phyloP scores from a whole-genome alignment of 306 rosid species.

The Medicago arabica region DNA sequence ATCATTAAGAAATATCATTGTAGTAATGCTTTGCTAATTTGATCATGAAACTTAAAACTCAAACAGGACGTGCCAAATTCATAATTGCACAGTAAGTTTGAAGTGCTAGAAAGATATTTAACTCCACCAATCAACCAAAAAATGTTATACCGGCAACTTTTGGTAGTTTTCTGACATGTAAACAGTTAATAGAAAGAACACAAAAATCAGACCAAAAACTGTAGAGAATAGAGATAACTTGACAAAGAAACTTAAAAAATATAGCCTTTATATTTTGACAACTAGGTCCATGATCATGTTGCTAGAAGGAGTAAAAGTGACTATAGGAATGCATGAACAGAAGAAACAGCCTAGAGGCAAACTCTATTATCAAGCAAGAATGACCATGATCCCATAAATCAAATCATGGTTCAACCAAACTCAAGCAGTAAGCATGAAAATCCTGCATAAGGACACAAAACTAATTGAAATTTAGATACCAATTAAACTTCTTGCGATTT shows the following conservation, averaged over 20 bases:
- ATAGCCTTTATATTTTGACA: slow-evolving; percentile 35
- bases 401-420: slow-evolving; percentile 5
- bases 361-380: slow-evolving; percentile 9
- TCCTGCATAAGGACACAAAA: too few relatives aligned
- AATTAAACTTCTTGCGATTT: too few relatives aligned
- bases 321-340: slow-evolving; percentile 7
- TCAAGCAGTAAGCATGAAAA: neutral
- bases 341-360: neutral
- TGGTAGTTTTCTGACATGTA: neutral
- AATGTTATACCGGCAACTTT: neutral
- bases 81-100: neutral
- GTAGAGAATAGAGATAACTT: slow-evolving; percentile 20
- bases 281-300: slow-evolving; percentile 40
- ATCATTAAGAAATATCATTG: neutral
- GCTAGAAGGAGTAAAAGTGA: neutral
- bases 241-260: neutral
- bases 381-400: slow-evolving; percentile 8
- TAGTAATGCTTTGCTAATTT: neutral
- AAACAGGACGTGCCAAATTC: slow-evolving; percentile 23
- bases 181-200: neutral
- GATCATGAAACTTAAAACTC: neutral
- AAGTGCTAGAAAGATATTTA: too few relatives aligned
- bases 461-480: too few relatives aligned
- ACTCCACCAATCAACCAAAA: slow-evolving; percentile 1
- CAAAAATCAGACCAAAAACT: slow-evolving; percentile 29